Percentiles rank a stretch among this genome's conserved stretches.
phyloP scores from a whole-genome alignment of 176 grass and related monocot species.

The Cenchrus americanus region DNA sequence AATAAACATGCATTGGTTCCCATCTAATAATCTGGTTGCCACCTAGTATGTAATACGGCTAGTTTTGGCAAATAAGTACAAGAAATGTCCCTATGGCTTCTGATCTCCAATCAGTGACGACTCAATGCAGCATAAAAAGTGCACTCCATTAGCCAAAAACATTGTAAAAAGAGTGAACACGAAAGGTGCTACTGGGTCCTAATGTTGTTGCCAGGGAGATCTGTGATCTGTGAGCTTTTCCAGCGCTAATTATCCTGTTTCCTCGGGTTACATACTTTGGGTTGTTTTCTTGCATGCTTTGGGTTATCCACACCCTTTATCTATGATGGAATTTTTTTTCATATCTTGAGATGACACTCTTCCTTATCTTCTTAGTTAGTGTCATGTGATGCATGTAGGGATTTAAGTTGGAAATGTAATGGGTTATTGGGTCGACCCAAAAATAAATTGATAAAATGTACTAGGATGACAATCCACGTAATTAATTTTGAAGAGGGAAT shows the following conservation, averaged over 20 bases:
- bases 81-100: neutral
- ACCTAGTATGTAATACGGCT: neutral
- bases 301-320: neutral
- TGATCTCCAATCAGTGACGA: neutral
- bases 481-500: too few relatives aligned
- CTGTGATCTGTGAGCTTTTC: neutral
- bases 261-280: neutral
- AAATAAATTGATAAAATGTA: neutral
- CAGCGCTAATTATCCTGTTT: neutral
- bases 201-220: neutral
- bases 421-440: neutral
- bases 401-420: neutral
- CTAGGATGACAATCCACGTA: too few relatives aligned
- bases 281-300: conserved; percentile 1
- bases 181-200: conserved; percentile 22
- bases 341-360: conserved; percentile 24
- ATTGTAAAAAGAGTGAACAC: neutral
- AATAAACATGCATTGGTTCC: neutral
- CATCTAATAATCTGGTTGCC: neutral
- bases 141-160: neutral
- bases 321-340: neutral
- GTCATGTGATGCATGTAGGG: conserved; percentile 19
- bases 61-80: neutral
- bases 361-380: conserved; percentile 33
- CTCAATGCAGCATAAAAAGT: neutral